phyloP scores from a whole-genome alignment of 441 rosid species.

The Breynia disticha region DNA sequence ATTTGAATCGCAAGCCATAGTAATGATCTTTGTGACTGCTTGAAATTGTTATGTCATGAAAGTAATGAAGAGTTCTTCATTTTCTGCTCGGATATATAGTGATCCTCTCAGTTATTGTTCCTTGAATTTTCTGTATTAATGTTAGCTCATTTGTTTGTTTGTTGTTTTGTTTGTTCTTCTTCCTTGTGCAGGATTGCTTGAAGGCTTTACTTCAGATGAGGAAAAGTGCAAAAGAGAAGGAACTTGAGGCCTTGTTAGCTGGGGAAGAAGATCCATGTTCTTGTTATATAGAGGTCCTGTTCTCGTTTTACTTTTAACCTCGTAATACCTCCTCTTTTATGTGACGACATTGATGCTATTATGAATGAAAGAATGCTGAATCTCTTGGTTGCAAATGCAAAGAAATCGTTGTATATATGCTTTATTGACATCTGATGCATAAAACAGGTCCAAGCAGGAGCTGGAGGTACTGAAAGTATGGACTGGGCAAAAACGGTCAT shows the following conservation, averaged over 20 bases:
- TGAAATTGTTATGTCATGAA: not conserved
- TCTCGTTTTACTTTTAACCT: not conserved
- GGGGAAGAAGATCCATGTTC: slow-evolving; percentile 72
- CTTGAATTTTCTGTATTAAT: no score
- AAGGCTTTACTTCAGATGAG: slow-evolving; percentile 70
- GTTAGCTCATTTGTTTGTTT: no score
- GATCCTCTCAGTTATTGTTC: no score
- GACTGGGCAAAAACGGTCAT: slow-evolving; percentile 97
- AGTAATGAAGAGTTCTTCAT: not conserved
- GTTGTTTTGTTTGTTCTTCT: not conserved
- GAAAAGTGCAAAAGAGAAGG: slow-evolving; percentile 70
- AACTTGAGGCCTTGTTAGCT: slow-evolving; percentile 84
- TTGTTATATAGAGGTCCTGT: slow-evolving; percentile 72
- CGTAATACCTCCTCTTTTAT: no score
- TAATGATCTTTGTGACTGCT: not conserved
- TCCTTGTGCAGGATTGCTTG: slow-evolving; percentile 54
- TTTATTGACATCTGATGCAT: slow-evolving; percentile 7
- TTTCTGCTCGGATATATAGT: no score
- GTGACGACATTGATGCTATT: not conserved
- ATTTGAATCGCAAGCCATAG: no score
- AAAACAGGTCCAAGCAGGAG: slow-evolving; percentile 89
- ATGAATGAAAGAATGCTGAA: not conserved
- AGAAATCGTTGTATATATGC: not conserved
- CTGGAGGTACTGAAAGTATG: slow-evolving; percentile 97
- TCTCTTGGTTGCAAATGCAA: not conserved